Conservation (phyloP, 768 basidiomycete genomes). For the Suillus hirtellus region DNA sequence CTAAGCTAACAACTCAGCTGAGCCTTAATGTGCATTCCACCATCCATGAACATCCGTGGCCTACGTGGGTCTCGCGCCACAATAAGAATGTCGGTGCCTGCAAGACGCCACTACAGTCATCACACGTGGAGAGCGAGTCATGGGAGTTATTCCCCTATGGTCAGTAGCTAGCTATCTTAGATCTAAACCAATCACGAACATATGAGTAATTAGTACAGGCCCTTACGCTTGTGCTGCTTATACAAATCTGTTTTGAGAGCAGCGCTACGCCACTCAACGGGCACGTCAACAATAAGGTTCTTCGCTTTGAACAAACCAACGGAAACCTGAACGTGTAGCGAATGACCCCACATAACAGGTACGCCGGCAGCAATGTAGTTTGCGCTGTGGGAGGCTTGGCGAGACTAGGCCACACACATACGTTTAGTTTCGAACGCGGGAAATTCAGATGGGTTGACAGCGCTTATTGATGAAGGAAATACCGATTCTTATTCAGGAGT, state of each 20-base stretch:
- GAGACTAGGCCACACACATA: neutral
- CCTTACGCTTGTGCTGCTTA: neutral
- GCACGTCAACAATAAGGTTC: neutral
- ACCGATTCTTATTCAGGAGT: neutral
- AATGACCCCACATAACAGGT: neutral
- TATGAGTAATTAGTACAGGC: no score
- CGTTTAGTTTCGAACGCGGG: neutral
- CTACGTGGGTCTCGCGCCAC: neutral
- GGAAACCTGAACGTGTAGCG: neutral
- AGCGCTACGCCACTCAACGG: neutral
- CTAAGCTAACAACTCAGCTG: no score
- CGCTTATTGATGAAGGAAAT: neutral
- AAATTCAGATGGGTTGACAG: neutral
- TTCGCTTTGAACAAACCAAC: neutral
- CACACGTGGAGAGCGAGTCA: neutral
- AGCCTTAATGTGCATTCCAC: no score
- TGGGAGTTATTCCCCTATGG: no score
- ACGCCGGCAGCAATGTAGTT: neutral
- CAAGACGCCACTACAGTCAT: slow-evolving; percentile 1
- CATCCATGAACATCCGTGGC: no score
- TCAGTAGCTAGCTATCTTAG: no score
- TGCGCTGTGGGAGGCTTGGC: neutral
- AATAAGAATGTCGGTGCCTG: slow-evolving; percentile 6
- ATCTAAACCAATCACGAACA: no score
- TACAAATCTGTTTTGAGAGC: neutral